Percentiles rank a stretch among this genome's conserved stretches.
Conservation (phyloP, 805 yeast species). For the Schizosaccharomyces japonicus region DNA sequence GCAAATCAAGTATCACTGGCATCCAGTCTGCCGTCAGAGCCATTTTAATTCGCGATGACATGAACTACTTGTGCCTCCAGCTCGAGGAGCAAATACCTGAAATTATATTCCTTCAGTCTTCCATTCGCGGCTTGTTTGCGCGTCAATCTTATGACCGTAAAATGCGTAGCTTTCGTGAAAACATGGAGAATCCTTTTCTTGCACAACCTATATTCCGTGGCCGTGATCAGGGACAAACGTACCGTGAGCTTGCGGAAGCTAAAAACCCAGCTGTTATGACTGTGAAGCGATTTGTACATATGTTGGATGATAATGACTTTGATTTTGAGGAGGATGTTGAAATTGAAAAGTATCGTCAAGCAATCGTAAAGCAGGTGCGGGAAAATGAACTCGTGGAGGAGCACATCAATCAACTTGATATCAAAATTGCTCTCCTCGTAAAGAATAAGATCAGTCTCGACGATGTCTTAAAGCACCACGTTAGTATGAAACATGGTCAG, state of each 20-base stretch:
- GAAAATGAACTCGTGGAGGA: constrained; percentile 48
- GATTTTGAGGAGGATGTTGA: constrained; percentile 57
- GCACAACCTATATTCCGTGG: constrained; percentile 58
- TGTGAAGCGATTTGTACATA: constrained; percentile 48
- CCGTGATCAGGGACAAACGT: constrained; percentile 44
- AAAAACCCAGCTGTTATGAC: constrained; percentile 58
- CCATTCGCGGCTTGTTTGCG: constrained; percentile 15
- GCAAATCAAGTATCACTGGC: constrained; percentile 11
- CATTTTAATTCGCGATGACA: constrained; percentile 16
- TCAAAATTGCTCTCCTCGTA: constrained; percentile 53
- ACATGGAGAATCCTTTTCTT: constrained; percentile 35
- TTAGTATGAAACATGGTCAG: constrained; percentile 4
- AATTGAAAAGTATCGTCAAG: constrained; percentile 41
- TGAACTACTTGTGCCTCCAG: constrained; percentile 15
- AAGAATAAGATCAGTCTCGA: constrained; percentile 60
- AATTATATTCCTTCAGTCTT: constrained; percentile 16
- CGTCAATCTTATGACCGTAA: constrained; percentile 13
- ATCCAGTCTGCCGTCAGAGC: constrained; percentile 20
- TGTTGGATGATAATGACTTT: constrained; percentile 45
- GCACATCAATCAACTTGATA: constrained; percentile 50
- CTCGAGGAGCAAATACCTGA: constrained; percentile 15
- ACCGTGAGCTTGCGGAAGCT: constrained; percentile 36
- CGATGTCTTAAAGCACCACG: constrained; percentile 28
- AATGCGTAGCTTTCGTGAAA: constrained; percentile 27
- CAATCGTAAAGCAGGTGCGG: constrained; percentile 44